Evolutionary conservation across 192 early-diverging fungal species (phyloP).

Genomic region (Entomortierella beljakovae): DNA sequence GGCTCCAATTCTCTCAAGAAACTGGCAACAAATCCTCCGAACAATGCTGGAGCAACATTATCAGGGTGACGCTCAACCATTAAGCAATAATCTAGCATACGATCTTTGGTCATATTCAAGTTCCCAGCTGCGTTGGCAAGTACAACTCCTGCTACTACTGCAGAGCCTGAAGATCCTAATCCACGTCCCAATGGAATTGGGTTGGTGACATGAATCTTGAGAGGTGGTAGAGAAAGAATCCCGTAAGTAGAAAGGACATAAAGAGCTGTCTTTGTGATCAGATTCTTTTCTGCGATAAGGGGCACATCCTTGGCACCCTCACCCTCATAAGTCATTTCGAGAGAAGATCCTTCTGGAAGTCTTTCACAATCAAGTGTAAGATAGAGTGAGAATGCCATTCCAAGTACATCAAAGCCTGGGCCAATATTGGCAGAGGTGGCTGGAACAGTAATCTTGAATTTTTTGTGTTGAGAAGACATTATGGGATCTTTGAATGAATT

Average conservation of each 20-base stretch:
- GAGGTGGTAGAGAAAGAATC: slow-evolving; percentile 69
- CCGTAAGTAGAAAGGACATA: slow-evolving; percentile 85
- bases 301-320: slow-evolving; percentile 83
- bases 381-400: slow-evolving; percentile 90
- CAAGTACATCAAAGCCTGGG: slow-evolving; percentile 97
- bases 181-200: slow-evolving; percentile 96
- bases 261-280: slow-evolving; percentile 93
- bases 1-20: slow-evolving; percentile 76
- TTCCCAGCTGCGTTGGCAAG: slow-evolving; percentile 82
- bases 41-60: slow-evolving; percentile 93
- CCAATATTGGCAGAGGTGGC: slow-evolving; percentile 98
- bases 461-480: slow-evolving; percentile 31
- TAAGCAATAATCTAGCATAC: slow-evolving; percentile 92
- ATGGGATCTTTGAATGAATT: neutral
- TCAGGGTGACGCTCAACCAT: slow-evolving; percentile 98
- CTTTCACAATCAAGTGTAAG: slow-evolving; percentile 73
- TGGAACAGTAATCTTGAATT: slow-evolving; percentile 84
- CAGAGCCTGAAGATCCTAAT: slow-evolving; percentile 95
- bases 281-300: slow-evolving; percentile 81
- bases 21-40: slow-evolving; percentile 94
- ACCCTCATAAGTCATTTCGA: slow-evolving; percentile 71
- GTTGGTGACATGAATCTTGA: slow-evolving; percentile 86
- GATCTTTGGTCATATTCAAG: slow-evolving; percentile 74
- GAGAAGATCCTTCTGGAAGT: slow-evolving; percentile 24
- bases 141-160: slow-evolving; percentile 93